Evolutionary conservation across 2,329 filamentous ascomycete genomes (phyloP).

Genomic region (Cordyceps fumosorosea): DNA sequence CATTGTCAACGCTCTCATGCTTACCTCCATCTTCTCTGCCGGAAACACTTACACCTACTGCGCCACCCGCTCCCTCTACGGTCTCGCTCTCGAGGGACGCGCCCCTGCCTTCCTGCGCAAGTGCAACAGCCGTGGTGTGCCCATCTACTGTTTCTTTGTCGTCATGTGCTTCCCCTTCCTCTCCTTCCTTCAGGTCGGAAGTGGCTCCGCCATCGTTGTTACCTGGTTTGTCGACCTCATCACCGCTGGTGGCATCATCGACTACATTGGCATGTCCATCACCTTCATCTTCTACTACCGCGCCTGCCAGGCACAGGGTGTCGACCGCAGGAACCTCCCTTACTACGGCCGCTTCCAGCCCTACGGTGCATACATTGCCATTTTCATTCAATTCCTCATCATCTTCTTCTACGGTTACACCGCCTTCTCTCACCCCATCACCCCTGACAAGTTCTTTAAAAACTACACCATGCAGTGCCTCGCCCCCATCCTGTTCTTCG

Average conservation of each 20-base stretch:
- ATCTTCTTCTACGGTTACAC: slow-evolving; percentile 51
- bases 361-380: slow-evolving; percentile 44
- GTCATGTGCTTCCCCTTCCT: slow-evolving; percentile 48
- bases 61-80: slow-evolving; percentile 43
- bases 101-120: slow-evolving; percentile 47
- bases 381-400: slow-evolving; percentile 35
- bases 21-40: slow-evolving; percentile 38
- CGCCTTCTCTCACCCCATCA: slow-evolving; percentile 41
- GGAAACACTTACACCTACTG: slow-evolving; percentile 48
- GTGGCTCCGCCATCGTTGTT: slow-evolving; percentile 41
- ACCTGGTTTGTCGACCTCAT: slow-evolving; percentile 50
- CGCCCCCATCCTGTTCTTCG: slow-evolving; percentile 45
- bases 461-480: slow-evolving; percentile 54
- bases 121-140: slow-evolving; percentile 54
- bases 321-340: slow-evolving; percentile 46
- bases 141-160: slow-evolving; percentile 49
- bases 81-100: slow-evolving; percentile 43
- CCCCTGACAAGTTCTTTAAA: slow-evolving; percentile 39
- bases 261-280: slow-evolving; percentile 50
- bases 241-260: slow-evolving; percentile 53
- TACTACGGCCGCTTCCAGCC: slow-evolving; percentile 55
- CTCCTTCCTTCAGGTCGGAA: slow-evolving; percentile 45
- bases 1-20: slow-evolving; percentile 48
- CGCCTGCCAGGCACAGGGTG: slow-evolving; percentile 45
- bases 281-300: slow-evolving; percentile 43